phyloP scores from a whole-genome alignment of 208 protist genomes.

The Entamoeba dispar region DNA sequence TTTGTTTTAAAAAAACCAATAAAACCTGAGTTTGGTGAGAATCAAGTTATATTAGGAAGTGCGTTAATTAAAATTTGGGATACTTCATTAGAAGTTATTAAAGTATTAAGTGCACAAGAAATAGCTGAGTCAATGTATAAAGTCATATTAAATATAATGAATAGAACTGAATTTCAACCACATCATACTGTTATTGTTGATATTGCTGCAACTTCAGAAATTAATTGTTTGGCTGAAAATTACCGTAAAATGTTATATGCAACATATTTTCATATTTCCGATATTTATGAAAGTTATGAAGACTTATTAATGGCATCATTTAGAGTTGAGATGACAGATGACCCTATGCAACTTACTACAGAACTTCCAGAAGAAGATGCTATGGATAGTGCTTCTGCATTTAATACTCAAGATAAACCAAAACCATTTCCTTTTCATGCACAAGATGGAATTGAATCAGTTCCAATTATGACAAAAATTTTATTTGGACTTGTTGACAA shows the following conservation, averaged over 20 bases:
- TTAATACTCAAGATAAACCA: neutral
- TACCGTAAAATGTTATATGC: neutral
- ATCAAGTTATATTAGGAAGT: neutral
- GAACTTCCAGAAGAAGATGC: neutral
- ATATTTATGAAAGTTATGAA: neutral
- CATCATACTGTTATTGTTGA: neutral
- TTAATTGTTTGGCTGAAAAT: neutral
- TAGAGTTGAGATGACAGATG: neutral
- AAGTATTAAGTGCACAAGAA: neutral
- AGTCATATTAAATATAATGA: neutral
- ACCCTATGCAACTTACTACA: neutral
- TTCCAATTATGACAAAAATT: neutral
- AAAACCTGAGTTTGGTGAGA: neutral
- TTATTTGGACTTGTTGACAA: neutral
- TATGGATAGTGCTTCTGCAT: neutral
- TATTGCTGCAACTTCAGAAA: neutral
- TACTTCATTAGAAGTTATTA: neutral
- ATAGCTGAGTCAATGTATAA: neutral
- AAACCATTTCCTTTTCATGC: neutral
- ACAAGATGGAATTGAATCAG: neutral
- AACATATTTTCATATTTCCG: neutral
- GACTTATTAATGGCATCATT: neutral
- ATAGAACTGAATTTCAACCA: neutral
- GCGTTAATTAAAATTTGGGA: neutral
- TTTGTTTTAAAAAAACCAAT: neutral